phyloP scores from a whole-genome alignment of 1,139 yeast species.

The Diutina ranongensis region DNA sequence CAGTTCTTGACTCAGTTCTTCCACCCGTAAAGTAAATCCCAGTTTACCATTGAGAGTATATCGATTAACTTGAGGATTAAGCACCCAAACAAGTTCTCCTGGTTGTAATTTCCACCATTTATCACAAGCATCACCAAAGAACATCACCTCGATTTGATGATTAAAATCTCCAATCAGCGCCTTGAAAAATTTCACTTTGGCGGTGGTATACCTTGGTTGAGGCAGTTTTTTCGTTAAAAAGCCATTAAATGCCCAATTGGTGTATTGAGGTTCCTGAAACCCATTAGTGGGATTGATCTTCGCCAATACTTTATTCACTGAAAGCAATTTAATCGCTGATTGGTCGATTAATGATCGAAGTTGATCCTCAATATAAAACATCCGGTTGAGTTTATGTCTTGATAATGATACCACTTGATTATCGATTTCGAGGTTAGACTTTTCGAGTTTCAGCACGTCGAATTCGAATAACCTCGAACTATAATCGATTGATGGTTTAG shows the following conservation, averaged over 20 bases:
- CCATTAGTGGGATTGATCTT: constrained; percentile 53
- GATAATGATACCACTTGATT: neutral
- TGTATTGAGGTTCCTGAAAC: constrained; percentile 53
- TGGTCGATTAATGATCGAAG: constrained; percentile 17
- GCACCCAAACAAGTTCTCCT: constrained; percentile 64
- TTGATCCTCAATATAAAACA: neutral
- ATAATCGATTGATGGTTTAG: neutral
- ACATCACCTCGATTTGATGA: constrained; percentile 41
- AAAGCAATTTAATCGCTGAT: constrained; percentile 36
- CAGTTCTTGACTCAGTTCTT: constrained; percentile 11
- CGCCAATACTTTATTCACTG: constrained; percentile 48
- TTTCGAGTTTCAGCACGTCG: neutral
- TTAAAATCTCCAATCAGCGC: constrained; percentile 60
- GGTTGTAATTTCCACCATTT: constrained; percentile 60
- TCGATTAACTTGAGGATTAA: constrained; percentile 57
- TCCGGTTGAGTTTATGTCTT: neutral
- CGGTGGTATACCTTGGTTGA: constrained; percentile 31
- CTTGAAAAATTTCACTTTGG: constrained; percentile 41
- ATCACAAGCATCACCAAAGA: constrained; percentile 59
- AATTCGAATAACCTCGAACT: neutral
- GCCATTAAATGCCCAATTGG: constrained; percentile 71
- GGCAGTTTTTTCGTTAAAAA: constrained; percentile 44
- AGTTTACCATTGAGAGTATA: constrained; percentile 7
- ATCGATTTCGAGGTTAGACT: neutral
- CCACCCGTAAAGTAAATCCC: constrained; percentile 41